phyloP scores from a whole-genome alignment of 768 basidiomycete species.

The Jaapia argillacea region DNA sequence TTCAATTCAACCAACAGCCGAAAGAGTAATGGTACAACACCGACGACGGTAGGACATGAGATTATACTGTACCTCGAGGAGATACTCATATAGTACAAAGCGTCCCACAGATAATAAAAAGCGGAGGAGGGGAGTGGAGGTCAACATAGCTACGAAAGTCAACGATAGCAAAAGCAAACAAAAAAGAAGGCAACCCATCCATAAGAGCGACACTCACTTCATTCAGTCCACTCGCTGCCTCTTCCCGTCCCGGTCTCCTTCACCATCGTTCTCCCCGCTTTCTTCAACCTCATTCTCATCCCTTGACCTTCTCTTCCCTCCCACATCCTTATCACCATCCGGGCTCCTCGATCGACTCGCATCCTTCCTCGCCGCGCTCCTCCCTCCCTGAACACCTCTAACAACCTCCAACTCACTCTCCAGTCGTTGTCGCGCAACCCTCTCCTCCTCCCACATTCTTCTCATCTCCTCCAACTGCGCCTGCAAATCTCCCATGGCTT shows the following conservation, averaged over 20 bases:
- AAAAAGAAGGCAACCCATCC: no score
- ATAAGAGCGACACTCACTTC: no score
- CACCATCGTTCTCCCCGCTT: not conserved
- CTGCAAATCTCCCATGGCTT: conserved; percentile 82
- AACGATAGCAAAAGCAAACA: no score
- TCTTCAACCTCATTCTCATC: not conserved
- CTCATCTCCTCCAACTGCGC: conserved; percentile 76
- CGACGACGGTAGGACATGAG: no score
- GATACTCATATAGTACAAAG: no score
- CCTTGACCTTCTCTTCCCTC: not conserved
- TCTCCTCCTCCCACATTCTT: conserved; percentile 75
- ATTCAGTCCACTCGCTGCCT: not conserved
- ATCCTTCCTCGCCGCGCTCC: not conserved
- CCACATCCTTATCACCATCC: not conserved
- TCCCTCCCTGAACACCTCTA: conserved; percentile 17
- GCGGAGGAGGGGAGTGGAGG: no score
- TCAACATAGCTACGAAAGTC: no score
- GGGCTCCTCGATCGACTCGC: not conserved
- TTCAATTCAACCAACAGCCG: no score
- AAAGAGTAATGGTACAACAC: no score
- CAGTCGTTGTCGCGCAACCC: conserved; percentile 42
- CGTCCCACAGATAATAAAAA: no score
- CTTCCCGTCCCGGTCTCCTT: not conserved
- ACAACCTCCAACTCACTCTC: conserved; percentile 59
- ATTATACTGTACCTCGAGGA: no score